A percentile compares a stretch with the other conserved stretches of the same genome.
Evolutionary conservation across 257 asterid species (phyloP).

Genomic region (Fraxinus anomala): DNA sequence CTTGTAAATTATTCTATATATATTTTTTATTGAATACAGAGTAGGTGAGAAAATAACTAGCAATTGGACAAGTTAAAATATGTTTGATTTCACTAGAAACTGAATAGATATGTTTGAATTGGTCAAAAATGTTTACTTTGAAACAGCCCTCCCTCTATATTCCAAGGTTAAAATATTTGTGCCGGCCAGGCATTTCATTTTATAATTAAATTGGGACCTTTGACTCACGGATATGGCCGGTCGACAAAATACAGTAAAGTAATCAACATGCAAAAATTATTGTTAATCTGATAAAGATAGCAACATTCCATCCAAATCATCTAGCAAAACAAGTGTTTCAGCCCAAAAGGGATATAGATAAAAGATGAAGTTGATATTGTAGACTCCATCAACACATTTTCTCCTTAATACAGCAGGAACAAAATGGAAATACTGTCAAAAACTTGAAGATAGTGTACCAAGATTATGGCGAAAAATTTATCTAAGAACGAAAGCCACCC

Average conservation of each 20-base stretch:
- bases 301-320: conserved; percentile 16
- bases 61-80: too few species aligned
- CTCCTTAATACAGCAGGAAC: conserved; percentile 19
- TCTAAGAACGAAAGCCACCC: conserved; percentile 50
- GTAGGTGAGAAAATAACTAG: too few species aligned
- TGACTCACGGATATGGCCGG: not conserved
- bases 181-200: not conserved
- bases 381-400: conserved; percentile 8
- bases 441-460: not conserved
- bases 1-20: too few species aligned
- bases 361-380: conserved; percentile 17
- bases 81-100: too few species aligned
- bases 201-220: not conserved
- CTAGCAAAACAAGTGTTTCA: conserved; percentile 18
- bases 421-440: not conserved
- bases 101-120: not conserved
- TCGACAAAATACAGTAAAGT: not conserved
- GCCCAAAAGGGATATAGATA: conserved; percentile 23
- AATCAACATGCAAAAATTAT: conserved; percentile 24
- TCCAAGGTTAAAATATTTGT: not conserved
- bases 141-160: not conserved
- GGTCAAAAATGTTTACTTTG: not conserved
- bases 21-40: too few species aligned
- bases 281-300: conserved; percentile 21
- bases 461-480: not conserved